These are phyloP conservation scores for Crithidia fasciculata DNA, from an alignment of 208 protist genomes.

Conservation along the genomic window DNA sequence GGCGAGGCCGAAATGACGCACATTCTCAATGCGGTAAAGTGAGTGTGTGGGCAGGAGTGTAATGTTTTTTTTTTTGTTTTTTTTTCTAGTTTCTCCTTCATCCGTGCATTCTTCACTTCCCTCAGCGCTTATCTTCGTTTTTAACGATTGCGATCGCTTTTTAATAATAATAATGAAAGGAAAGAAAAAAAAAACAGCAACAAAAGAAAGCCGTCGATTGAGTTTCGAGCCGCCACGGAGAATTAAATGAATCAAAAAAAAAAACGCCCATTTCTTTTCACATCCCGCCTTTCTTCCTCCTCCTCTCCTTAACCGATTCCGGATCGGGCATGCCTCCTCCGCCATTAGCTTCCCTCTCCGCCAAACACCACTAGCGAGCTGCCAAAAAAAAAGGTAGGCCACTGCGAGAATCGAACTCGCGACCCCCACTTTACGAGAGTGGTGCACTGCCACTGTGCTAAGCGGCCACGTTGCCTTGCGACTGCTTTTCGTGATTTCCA, in stretches of 20 bases:
- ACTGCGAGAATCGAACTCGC: slow-evolving; percentile 96
- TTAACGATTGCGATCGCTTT: too few relatives aligned
- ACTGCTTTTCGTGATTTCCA: neutral
- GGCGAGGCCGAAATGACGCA: slow-evolving; percentile 48
- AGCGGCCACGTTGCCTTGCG: slow-evolving; percentile 65
- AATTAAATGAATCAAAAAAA: too few relatives aligned
- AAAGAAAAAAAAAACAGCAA: slow-evolving; percentile 14
- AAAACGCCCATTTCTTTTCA: too few relatives aligned
- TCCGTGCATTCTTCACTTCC: neutral
- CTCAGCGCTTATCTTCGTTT: neutral
- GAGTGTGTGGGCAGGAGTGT: neutral
- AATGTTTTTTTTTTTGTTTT: slow-evolving; percentile 9
- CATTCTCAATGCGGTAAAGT: slow-evolving; percentile 36
- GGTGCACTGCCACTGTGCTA: slow-evolving; percentile 96
- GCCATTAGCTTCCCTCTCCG: too few relatives aligned
- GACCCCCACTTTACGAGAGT: slow-evolving; percentile 96
- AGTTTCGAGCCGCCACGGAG: too few relatives aligned
- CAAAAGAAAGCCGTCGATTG: neutral
- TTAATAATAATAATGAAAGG: neutral
- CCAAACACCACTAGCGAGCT: too few relatives aligned
- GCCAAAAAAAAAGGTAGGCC: slow-evolving; percentile 78
- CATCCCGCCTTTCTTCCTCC: neutral
- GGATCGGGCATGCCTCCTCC: too few relatives aligned
- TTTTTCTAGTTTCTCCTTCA: neutral
- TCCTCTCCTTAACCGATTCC: too few relatives aligned